These are phyloP conservation scores for Kazachstania africana DNA, from an alignment of 805 yeast species.

Conservation along the genomic window DNA sequence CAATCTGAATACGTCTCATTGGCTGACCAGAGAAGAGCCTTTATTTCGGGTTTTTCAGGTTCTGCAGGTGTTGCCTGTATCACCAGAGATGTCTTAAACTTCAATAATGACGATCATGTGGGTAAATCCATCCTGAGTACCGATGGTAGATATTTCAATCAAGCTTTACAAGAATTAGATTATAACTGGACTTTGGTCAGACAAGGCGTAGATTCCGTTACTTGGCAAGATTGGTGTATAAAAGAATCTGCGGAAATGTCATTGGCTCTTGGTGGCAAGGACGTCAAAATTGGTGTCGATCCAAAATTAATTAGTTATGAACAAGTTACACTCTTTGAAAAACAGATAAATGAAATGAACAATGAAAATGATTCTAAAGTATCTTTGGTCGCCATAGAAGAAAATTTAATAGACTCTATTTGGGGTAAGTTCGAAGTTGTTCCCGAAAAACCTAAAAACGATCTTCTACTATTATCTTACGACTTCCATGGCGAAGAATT, in stretches of 20 bases:
- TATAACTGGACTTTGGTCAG: slow-evolving; percentile 68
- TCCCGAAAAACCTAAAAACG: slow-evolving; percentile 45
- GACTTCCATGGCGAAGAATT: slow-evolving; percentile 57
- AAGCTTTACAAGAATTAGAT: slow-evolving; percentile 78
- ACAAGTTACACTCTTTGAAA: slow-evolving; percentile 22
- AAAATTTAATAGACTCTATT: slow-evolving; percentile 62
- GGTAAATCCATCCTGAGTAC: slow-evolving; percentile 79
- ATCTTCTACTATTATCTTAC: slow-evolving; percentile 38
- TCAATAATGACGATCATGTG: slow-evolving; percentile 30
- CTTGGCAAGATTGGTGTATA: slow-evolving; percentile 75
- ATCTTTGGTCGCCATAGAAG: slow-evolving; percentile 38
- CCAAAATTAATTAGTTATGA: slow-evolving; percentile 56
- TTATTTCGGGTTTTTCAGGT: slow-evolving; percentile 81
- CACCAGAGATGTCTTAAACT: slow-evolving; percentile 36
- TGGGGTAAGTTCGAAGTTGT: slow-evolving; percentile 58
- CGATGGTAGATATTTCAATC: slow-evolving; percentile 90
- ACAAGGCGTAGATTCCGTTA: slow-evolving; percentile 63
- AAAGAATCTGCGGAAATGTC: slow-evolving; percentile 39
- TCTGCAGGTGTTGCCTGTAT: slow-evolving; percentile 89
- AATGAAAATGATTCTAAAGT: slow-evolving; percentile 24
- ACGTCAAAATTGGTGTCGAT: slow-evolving; percentile 64
- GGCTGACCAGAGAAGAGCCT: slow-evolving; percentile 74
- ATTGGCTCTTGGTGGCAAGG: slow-evolving; percentile 29
- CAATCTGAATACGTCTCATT: slow-evolving; percentile 80
- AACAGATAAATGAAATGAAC: slow-evolving; percentile 12